These are phyloP conservation scores for Aquilaria malaccensis DNA, from an alignment of 345 rosid species.

Conservation along the genomic window DNA sequence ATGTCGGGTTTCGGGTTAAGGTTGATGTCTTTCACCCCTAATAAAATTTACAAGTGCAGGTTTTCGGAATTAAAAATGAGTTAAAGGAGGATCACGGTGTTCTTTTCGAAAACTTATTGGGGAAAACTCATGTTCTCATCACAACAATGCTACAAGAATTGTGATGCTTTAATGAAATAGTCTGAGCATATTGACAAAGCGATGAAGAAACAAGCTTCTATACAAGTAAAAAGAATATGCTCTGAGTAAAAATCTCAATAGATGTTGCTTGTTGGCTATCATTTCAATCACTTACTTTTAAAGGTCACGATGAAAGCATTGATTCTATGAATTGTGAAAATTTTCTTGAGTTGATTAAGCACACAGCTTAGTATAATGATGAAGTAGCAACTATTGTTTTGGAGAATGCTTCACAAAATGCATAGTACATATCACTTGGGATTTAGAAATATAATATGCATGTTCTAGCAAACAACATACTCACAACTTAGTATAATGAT, in stretches of 20 bases:
- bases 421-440: neutral
- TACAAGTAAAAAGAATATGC: neutral
- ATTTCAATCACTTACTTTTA: neutral
- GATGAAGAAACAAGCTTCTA: neutral
- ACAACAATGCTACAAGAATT: too few species aligned
- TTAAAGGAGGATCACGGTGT: neutral
- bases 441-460: constrained; percentile 6
- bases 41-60: neutral
- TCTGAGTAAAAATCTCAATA: neutral
- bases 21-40: too few species aligned
- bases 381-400: neutral
- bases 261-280: neutral
- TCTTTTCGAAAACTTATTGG: too few species aligned
- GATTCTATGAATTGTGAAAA: constrained; percentile 1
- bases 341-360: constrained; percentile 2
- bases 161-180: neutral
- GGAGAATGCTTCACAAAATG: neutral
- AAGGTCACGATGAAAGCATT: neutral
- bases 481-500: too few species aligned
- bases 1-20: too few species aligned
- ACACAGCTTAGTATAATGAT: neutral
- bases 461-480: neutral
- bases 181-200: neutral
- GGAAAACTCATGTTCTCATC: too few species aligned
- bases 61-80: neutral